Base-by-base conservation (phyloP, 164 flowering plant species). In the Nymphaea thermarum region DNA sequence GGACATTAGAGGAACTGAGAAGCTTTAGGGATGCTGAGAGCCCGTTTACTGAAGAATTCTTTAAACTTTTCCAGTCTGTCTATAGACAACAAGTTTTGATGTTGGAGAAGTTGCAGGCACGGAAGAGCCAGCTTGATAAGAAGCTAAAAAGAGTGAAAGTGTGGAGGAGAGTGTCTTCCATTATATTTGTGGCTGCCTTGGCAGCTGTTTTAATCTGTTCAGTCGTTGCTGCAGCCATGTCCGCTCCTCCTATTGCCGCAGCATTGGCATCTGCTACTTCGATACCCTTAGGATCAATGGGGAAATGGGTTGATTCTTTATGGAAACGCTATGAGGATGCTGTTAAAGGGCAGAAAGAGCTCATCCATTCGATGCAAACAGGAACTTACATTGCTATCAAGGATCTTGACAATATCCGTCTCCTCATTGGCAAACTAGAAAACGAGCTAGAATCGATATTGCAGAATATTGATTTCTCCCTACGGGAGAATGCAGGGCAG, bases 191-290 rank as follows among this genome's bases (percentile, higher is more conserved):
- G 2, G 65, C 91, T 3, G 74, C 85, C 10, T 86, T 90, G 72
- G 89, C 86, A 3, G 72, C 91, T 0, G 85, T 86, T 17, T 42
- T 93, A 70, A 86, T 93, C 47, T 89, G 87, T 71, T 88, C 96
- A 0, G 92, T 89, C 42, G 97, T 93, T 66, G 98, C 93, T 0
- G 96, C 94, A 0, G 93, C 93, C 11, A 70, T 93, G 63, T 76
- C 93, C 2, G 98, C 95, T 12, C 96, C 93, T 1, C 95, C 93
- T 3, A 80, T 93, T 41, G 85, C 86, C 1, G 76, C 93, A 0
- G 96, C 98, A 18, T 6, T 93, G 69, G 88, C 92, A 0, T 88
- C 87, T 14, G 93, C 94, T 3, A 73, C 85, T n/a, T 72, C 93
- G 6, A 85, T 86, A 67, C 96, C 98, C 1, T 44, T 91, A 60